Evolutionary conservation across 169 alveolate genomes (phyloP), one percentile per base, ranked within the genome.

Genomic region (Perkinsus chesapeaki): DNA sequence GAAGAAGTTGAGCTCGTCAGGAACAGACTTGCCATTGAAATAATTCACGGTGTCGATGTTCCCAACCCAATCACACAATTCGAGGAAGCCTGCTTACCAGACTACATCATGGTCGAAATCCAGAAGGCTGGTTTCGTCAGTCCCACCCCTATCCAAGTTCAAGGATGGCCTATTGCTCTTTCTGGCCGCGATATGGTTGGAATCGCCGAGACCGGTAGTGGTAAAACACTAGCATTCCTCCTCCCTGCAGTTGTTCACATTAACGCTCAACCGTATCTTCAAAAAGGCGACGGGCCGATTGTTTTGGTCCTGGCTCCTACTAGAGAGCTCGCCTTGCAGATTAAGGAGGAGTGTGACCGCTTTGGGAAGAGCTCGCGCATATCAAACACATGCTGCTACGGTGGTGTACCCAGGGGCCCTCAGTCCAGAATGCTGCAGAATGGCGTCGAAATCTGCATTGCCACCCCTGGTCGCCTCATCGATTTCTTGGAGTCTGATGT

Each of bases 301-400:
- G 99, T 98, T 39, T 96, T 99, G 91, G 99, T 99, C 97, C 94
- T 99, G 94, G 99, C 99, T 10, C 99, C 99, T 0, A 99, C 99
- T 0, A 96, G 99, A 95, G 99, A 99, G 95, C 97, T 99, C 92
- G 99, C 99, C 12, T 98, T 97, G 94, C 99, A 99, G 98, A 99
- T 99, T 91, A 97, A 98, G 94, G 98, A 98, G 95, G 98, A 98
- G 95, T 97, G 98, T 91, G 95, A 95, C 91, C 97, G 96, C 92
- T 98, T 98, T 93, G 98, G 99, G 16, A 39, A 95, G 23, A 95
- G 97, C 91, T 97, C 99, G 91, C 95, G 97, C 93, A 94, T 98
- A 37, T 96, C 96, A 93, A 97, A 92, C 73, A 73, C 98, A 0
- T 97, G 97, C 92, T 98, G 98, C 38, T 99, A 98, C 95, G 99